phyloP scores from a whole-genome alignment of 225 moss, liverwort and hornwort genomes.

The Asterella californica region DNA sequence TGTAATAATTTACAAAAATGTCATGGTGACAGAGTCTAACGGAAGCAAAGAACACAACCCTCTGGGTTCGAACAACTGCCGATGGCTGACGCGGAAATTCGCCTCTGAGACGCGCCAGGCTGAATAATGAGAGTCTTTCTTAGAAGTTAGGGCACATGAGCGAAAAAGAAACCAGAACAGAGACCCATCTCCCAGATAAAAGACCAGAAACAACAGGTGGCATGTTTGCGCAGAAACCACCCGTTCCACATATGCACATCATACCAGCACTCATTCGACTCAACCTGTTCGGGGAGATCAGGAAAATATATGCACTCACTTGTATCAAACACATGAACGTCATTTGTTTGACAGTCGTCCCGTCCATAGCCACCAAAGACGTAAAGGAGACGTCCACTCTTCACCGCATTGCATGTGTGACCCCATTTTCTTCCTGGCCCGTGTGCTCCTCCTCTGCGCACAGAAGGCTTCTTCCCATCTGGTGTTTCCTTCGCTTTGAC shows the following conservation, averaged over 20 bases:
- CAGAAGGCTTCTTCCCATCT: constrained; percentile 76
- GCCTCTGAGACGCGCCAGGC: not conserved
- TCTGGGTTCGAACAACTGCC: no score
- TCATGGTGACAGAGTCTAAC: no score
- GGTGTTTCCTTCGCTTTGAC: constrained; percentile 66
- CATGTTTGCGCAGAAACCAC: no score
- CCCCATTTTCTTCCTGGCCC: constrained; percentile 99
- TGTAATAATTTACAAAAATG: not conserved
- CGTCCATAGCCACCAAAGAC: constrained; percentile 98
- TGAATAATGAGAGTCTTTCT: not conserved
- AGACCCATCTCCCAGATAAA: not conserved
- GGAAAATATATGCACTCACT: constrained; percentile 36
- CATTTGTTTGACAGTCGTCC: constrained; percentile 96
- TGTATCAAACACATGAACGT: constrained; percentile 89
- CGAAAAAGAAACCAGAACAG: not conserved
- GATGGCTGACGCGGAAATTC: not conserved
- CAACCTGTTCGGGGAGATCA: no score
- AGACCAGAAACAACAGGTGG: no score
- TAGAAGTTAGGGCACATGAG: not conserved
- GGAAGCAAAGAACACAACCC: no score
- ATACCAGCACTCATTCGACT: no score
- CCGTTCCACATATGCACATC: no score
- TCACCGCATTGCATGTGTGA: constrained; percentile 92
- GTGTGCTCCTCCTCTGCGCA: constrained; percentile 78
- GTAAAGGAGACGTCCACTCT: constrained; percentile 82